Conservation (phyloP, 805 yeast species). For the Kluyveromyces wickerhamii region DNA sequence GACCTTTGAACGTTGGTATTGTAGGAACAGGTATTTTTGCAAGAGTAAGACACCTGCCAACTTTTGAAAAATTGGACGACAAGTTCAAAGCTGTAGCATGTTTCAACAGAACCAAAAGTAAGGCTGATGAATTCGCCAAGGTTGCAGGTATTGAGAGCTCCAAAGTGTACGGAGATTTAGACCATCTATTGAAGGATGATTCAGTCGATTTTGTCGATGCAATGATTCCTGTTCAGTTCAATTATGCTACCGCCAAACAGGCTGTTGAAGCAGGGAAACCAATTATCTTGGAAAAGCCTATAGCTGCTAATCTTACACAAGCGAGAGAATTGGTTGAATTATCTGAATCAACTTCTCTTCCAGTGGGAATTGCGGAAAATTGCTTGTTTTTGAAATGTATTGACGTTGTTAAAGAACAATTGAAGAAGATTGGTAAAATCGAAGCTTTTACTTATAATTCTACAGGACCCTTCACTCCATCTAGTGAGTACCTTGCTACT, state of each 20-base stretch:
- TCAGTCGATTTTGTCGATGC: constrained; percentile 74
- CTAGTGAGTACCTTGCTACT: constrained; percentile 58
- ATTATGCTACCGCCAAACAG: constrained; percentile 55
- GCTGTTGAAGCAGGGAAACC: constrained; percentile 75
- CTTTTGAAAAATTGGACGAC: constrained; percentile 42
- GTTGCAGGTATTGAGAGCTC: constrained; percentile 43
- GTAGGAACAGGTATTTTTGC: constrained; percentile 90
- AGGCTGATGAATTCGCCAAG: constrained; percentile 74
- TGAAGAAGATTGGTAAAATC: constrained; percentile 65
- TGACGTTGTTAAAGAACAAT: constrained; percentile 41
- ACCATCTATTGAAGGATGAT: constrained; percentile 58
- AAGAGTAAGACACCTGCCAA: constrained; percentile 72
- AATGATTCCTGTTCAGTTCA: constrained; percentile 80
- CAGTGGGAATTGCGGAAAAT: constrained; percentile 76
- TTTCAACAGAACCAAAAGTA: constrained; percentile 73
- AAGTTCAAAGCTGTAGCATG: constrained; percentile 58
- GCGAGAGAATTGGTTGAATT: constrained; percentile 73
- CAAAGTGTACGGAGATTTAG: constrained; percentile 54
- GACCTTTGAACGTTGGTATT: constrained; percentile 47
- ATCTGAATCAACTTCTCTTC: constrained; percentile 51
- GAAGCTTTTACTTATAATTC: constrained; percentile 64
- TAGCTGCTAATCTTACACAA: constrained; percentile 76
- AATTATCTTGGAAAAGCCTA: constrained; percentile 80
- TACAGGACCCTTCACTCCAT: constrained; percentile 61
- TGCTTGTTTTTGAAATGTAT: constrained; percentile 71